Evolutionary conservation across 2,329 filamentous ascomycete genomes (phyloP), one percentile per base, ranked within the genome.

Genomic region (Apiospora malaysiana): DNA sequence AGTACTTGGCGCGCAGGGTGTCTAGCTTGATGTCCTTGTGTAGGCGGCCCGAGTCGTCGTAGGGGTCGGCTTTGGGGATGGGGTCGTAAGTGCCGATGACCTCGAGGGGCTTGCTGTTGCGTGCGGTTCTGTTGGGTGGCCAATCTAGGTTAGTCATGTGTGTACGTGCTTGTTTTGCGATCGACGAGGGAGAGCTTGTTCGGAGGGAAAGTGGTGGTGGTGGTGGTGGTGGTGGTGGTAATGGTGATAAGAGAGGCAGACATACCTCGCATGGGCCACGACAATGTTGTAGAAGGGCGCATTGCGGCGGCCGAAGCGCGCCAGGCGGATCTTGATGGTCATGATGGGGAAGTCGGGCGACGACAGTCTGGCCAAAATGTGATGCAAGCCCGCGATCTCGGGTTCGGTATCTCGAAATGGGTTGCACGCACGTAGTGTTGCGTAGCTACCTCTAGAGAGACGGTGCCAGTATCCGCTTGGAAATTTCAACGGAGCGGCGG

Each of bases 231-330:
- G 23, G 25, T 37, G 14, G 16, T 47, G 47, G 23, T 51, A n/a
- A 18, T 49, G 46, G 46, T 45, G 46, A 6, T 32, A 6, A 32
- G 32, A 6, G 32, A 32, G 32, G 32, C 32, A 32, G 32, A 6
- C 32, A 16, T 88, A 97, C 93, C 95, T 91, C 66, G 95, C 95
- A 79, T 98, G 95, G 21, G 94, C 90, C 74, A 99, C 93, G 75
- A 98, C 94, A 74, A 99, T 98, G 85, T 99, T 99, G 88, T 97
- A 99, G 77, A 98, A 92, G 2, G 96, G 95, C n/a, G 89, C 82
- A 81, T 97, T 95, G 75, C 89, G 90, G 82, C 92, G 94, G 80
- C 95, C 94, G 82, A 98, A 97, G 82, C 96, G 95, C 77, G 96
- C 93, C 77, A 99, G 91, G 72, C 96, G 92, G 82, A 99, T 96